A percentile compares a stretch with the other conserved stretches of the same genome.
Conservation (phyloP, 805 yeast species). For the Priceomyces melissophilus region DNA sequence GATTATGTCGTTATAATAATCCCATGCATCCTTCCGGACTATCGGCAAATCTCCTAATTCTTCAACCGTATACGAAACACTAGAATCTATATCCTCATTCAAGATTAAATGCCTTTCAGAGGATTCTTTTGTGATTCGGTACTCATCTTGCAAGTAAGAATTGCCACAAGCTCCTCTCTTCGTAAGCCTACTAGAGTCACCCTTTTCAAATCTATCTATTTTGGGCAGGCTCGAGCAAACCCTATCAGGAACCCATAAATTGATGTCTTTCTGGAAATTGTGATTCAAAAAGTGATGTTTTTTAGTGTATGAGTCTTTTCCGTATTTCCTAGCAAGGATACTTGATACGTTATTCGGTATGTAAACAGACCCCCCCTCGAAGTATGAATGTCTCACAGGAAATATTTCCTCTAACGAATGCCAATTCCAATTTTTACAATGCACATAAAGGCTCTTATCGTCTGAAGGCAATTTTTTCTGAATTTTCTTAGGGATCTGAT, state of each 20-base stretch:
- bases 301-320: constrained; percentile 26
- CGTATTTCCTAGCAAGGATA: constrained; percentile 31
- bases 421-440: constrained; percentile 41
- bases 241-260: constrained; percentile 45
- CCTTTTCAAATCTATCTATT: constrained; percentile 17
- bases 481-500: constrained; percentile 14
- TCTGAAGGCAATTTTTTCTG: constrained; percentile 4
- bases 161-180: constrained; percentile 39
- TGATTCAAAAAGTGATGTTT: constrained; percentile 24
- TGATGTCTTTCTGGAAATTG: constrained; percentile 41
- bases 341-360: constrained; percentile 32
- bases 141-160: constrained; percentile 35
- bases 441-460: constrained; percentile 21
- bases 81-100: constrained; percentile 20
- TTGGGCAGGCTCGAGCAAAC: constrained; percentile 33
- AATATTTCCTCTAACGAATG: constrained; percentile 32
- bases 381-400: constrained; percentile 34
- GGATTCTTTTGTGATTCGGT: constrained; percentile 23
- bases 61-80: constrained; percentile 20
- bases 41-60: constrained; percentile 34
- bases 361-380: constrained; percentile 35
- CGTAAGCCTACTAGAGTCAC: constrained; percentile 24
- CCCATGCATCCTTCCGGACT: constrained; percentile 38
- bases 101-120: constrained; percentile 20
- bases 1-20: constrained; percentile 23